These are phyloP conservation scores for Teratosphaeria destructans DNA, from an alignment of 2,329 filamentous ascomycete genomes.

Conservation along the genomic window DNA sequence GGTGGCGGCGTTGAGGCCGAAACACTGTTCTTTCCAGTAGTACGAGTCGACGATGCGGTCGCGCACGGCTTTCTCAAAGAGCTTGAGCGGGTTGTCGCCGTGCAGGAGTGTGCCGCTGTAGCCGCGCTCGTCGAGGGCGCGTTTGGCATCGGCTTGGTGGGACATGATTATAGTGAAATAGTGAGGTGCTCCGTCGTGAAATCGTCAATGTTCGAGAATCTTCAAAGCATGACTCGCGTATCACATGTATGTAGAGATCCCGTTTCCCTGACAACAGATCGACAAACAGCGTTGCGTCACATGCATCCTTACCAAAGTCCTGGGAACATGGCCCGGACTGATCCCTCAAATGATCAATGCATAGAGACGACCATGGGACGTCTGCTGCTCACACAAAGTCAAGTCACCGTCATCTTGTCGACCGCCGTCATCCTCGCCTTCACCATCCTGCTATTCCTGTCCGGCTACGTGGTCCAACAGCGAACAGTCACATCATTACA, in stretches of 20 bases:
- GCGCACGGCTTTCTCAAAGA: conserved; percentile 89
- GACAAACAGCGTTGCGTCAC: background rate
- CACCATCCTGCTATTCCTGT: conserved; percentile 73
- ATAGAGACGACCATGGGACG: background rate
- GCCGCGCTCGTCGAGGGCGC: conserved; percentile 81
- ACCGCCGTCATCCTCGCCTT: conserved; percentile 59
- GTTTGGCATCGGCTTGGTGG: conserved; percentile 66
- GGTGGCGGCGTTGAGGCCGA: conserved; percentile 73
- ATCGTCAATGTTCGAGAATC: background rate
- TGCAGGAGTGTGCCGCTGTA: conserved; percentile 66
- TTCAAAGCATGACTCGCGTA: background rate
- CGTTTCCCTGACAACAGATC: background rate
- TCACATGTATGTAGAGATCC: background rate
- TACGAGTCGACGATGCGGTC: conserved; percentile 92
- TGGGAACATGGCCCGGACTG: too few relatives aligned
- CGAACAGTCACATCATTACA: conserved; percentile 71
- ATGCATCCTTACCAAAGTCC: background rate
- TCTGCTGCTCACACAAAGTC: conserved; percentile 40
- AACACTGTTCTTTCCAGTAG: conserved; percentile 99
- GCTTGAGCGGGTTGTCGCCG: conserved; percentile 85
- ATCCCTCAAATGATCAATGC: background rate
- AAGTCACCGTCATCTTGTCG: conserved; percentile 60
- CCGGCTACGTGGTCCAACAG: conserved; percentile 80
- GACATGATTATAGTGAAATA: conserved; percentile 25
- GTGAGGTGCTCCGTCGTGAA: background rate